A percentile compares a stretch with the other conserved stretches of the same genome.
phyloP scores from a whole-genome alignment of 768 basidiomycete species.

The Chiua virens region DNA sequence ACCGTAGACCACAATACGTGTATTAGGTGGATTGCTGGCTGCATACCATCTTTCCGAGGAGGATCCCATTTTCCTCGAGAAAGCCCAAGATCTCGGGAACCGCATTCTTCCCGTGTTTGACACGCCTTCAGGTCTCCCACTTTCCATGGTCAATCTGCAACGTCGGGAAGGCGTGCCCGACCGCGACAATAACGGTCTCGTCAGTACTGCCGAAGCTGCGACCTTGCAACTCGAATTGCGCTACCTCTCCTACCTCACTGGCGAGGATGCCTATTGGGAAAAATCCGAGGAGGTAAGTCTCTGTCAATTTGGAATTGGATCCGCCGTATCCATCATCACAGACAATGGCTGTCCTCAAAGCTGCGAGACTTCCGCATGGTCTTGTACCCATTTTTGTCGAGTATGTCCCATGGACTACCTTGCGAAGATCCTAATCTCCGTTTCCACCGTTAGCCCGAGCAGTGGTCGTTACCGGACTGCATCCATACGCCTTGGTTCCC shows the following conservation, averaged over 20 bases:
- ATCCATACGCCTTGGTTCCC: constrained; percentile 84
- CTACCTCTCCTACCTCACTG: constrained; percentile 80
- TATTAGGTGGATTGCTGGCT: constrained; percentile 87
- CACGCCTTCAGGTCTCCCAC: constrained; percentile 77
- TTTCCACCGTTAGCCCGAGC: constrained; percentile 38
- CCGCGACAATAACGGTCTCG: constrained; percentile 54
- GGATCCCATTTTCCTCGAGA: constrained; percentile 69
- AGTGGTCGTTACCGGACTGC: constrained; percentile 59
- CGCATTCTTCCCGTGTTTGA: constrained; percentile 84
- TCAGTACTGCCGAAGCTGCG: constrained; percentile 83
- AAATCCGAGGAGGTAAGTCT: constrained; percentile 65
- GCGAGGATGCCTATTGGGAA: constrained; percentile 77
- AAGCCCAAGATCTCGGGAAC: constrained; percentile 81
- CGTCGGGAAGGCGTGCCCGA: constrained; percentile 59
- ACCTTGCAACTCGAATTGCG: constrained; percentile 90
- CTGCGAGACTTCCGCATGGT: constrained; percentile 62
- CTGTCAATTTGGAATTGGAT: background rate
- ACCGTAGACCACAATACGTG: constrained; percentile 82
- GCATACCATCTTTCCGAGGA: constrained; percentile 75
- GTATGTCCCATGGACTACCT: constrained; percentile 41
- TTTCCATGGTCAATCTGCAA: constrained; percentile 76
- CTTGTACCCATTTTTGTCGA: constrained; percentile 83
- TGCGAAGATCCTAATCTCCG: constrained; percentile 10
- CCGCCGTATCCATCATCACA: constrained; percentile 19
- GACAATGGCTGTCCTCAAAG: constrained; percentile 72